A percentile compares a stretch with the other conserved stretches of the same genome.
Conservation (phyloP, 345 rosid genomes). For the Brassica carinata region DNA sequence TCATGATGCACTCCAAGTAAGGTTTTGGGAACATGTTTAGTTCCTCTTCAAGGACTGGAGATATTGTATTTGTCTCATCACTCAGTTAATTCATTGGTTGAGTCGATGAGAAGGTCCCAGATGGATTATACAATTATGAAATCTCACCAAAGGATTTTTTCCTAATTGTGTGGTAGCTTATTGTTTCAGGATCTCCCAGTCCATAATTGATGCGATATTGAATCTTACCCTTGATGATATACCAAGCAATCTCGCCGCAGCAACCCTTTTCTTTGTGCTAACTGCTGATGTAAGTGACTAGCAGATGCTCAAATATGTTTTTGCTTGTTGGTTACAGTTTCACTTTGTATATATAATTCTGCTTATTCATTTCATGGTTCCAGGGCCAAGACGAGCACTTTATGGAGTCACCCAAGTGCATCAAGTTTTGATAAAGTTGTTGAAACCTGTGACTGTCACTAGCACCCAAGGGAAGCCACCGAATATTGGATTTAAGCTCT, state of each 20-base stretch:
- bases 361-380: conserved; percentile 15
- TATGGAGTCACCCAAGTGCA: conserved; percentile 64
- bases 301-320: not conserved
- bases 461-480: conserved; percentile 51
- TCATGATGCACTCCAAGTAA: conserved; percentile 7
- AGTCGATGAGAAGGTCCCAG: not conserved
- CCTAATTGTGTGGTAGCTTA: not conserved
- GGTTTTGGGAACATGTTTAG: not conserved
- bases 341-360: not conserved
- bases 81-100: not conserved
- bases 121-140: not conserved
- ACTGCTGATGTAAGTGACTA: conserved; percentile 73
- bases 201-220: conserved; percentile 76
- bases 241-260: conserved; percentile 85
- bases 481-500: conserved; percentile 71
- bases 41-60: not conserved
- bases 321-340: not conserved
- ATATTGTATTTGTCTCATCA: not conserved
- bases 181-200: conserved; percentile 67
- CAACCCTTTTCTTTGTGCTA: conserved; percentile 68
- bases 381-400: conserved; percentile 86
- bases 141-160: not conserved
- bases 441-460: conserved; percentile 64
- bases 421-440: conserved; percentile 68
- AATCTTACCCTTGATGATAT: conserved; percentile 79